These are phyloP conservation scores for Lipomyces orientalis DNA, from an alignment of 805 yeast genomes.

Conservation along the genomic window DNA sequence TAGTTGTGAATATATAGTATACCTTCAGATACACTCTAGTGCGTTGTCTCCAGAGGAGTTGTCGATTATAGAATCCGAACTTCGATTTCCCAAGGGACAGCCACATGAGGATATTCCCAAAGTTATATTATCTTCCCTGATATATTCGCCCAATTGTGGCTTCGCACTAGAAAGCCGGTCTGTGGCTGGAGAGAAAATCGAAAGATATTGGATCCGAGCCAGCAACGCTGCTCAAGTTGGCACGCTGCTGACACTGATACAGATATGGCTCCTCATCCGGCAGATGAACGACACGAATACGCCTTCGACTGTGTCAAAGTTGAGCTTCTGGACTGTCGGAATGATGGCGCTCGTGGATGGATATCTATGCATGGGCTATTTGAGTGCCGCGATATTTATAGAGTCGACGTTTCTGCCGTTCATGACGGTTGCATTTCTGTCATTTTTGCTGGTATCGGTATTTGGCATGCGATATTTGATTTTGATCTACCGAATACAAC, in stretches of 20 bases:
- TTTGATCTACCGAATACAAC: slow-evolving; percentile 69
- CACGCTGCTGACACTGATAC: slow-evolving; percentile 54
- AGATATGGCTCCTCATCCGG: slow-evolving; percentile 62
- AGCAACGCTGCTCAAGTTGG: slow-evolving; percentile 48
- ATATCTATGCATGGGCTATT: slow-evolving; percentile 63
- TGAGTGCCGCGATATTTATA: slow-evolving; percentile 62
- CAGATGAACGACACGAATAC: slow-evolving; percentile 78
- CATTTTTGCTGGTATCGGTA: slow-evolving; percentile 62
- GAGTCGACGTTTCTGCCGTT: slow-evolving; percentile 68
- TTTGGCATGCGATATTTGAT: slow-evolving; percentile 61
- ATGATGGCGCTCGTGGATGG: slow-evolving; percentile 73
- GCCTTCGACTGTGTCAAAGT: slow-evolving; percentile 76
- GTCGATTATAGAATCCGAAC: slow-evolving; percentile 70
- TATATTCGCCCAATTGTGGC: slow-evolving; percentile 93
- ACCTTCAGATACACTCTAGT: slow-evolving; percentile 71
- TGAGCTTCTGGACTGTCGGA: slow-evolving; percentile 72
- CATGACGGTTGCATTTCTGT: slow-evolving; percentile 69
- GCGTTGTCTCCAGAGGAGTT: slow-evolving; percentile 59
- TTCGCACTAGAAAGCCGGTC: slow-evolving; percentile 52
- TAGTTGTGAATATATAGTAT: slow-evolving; percentile 72
- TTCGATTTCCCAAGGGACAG: slow-evolving; percentile 74
- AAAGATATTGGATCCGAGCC: slow-evolving; percentile 48
- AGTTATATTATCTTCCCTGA: slow-evolving; percentile 60
- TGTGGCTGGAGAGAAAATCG: slow-evolving; percentile 63
- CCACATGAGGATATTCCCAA: slow-evolving; percentile 69